Conservation (phyloP, 1,139 yeast species). For the Pichia sp. region DNA sequence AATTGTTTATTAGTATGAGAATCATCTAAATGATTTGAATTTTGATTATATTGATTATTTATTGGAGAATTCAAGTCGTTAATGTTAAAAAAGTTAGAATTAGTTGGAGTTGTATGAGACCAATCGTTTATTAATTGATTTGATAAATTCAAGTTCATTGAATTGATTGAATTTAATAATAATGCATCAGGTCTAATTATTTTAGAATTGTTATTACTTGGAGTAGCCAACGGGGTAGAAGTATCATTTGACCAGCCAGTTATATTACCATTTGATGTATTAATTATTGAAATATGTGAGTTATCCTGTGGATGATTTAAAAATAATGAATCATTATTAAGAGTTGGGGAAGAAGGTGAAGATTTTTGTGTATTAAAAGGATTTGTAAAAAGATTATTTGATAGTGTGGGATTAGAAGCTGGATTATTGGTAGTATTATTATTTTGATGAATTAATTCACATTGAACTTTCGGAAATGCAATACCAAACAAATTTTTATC, state of each 20-base stretch:
- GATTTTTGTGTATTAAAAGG: conserved; percentile 4
- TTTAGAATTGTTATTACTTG: conserved; percentile 10
- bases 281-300: conserved; percentile 1
- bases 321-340: neutral
- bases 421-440: neutral
- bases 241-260: conserved; percentile 13
- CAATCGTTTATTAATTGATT: conserved; percentile 13
- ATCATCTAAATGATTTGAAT: conserved; percentile 10
- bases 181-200: conserved; percentile 11
- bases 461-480: conserved; percentile 43
- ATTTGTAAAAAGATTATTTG: conserved; percentile 7
- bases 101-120: conserved; percentile 8
- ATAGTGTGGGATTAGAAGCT: neutral
- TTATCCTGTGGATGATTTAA: neutral
- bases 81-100: neutral
- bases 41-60: neutral
- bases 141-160: conserved; percentile 9
- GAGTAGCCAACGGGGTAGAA: conserved; percentile 11
- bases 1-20: conserved; percentile 1
- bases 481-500: conserved; percentile 60
- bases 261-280: conserved; percentile 7
- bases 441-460: conserved; percentile 10
- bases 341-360: neutral
- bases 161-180: conserved; percentile 1
- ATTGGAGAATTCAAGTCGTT: neutral